A percentile compares a stretch with the other conserved stretches of the same genome.
These are phyloP conservation scores for Coemansia sp. DNA, from an alignment of 192 early-diverging fungal species.

Conservation along the genomic window DNA sequence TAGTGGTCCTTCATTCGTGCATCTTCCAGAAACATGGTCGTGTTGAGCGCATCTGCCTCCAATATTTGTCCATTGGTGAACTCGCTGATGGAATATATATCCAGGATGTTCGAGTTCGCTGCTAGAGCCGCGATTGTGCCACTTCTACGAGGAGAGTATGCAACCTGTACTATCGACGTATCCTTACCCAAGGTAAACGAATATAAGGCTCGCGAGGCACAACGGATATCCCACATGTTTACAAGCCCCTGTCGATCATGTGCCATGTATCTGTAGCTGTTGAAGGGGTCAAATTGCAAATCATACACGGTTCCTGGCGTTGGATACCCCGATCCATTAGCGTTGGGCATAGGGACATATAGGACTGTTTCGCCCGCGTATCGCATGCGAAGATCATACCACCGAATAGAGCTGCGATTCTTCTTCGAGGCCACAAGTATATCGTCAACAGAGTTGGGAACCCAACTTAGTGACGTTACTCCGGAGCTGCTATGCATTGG, in stretches of 20 bases:
- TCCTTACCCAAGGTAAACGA: constrained; percentile 16
- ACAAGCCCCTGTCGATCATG: constrained; percentile 36
- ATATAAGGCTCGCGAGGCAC: constrained; percentile 31
- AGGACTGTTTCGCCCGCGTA: constrained; percentile 27
- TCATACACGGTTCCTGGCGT: constrained; percentile 41
- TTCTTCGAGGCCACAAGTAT: constrained; percentile 37
- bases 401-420: constrained; percentile 41
- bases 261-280: constrained; percentile 44
- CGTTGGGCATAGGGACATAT: constrained; percentile 28
- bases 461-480: constrained; percentile 46
- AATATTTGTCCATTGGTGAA: constrained; percentile 9
- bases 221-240: constrained; percentile 54
- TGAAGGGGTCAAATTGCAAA: constrained; percentile 53
- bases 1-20: constrained; percentile 34
- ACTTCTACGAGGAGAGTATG: constrained; percentile 36
- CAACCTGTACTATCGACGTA: constrained; percentile 10
- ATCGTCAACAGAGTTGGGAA: constrained; percentile 34
- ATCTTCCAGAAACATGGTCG: constrained; percentile 27
- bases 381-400: constrained; percentile 41
- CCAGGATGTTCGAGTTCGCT: constrained; percentile 20
- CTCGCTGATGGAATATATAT: constrained; percentile 30
- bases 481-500: constrained; percentile 27
- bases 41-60: constrained; percentile 9
- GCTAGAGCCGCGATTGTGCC: constrained; percentile 33
- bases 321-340: not conserved